Evolutionary conservation across 2,329 filamentous ascomycete species (phyloP), one percentile per base, ranked within the genome.

Genomic region (Plectosphaerella cucumerina): DNA sequence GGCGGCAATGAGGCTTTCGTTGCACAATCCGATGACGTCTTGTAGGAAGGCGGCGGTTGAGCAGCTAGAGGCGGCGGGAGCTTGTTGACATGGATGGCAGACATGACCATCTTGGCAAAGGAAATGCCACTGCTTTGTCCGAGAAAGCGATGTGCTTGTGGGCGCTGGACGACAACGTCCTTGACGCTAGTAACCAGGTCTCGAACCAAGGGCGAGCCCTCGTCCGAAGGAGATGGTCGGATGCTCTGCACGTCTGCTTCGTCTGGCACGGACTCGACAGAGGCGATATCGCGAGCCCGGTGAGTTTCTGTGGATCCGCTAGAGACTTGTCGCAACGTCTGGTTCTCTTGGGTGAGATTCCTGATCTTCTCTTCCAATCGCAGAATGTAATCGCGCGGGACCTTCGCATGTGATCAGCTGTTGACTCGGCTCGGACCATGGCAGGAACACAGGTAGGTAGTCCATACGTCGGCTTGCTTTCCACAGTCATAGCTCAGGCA

Each of bases 81-180:
- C 35, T 43, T 35, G 42, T 52, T 51, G 43, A 48, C 47, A 47
- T 53, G 59, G 33, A 66, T 62, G 14, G 64, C 59, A 44, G 61
- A 58, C 58, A 67, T 63, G 14, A 66, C 65, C 54, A 67, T 44
- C 54, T 59, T 65, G 3, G 65, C 65, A 31, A 67, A 58, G 2
- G 60, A 63, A 44, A 67, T 61, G 26, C 64, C 65, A 47, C 64
- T 64, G 51, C 62, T 64, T 31, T 58, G 55, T 41, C 65, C 65
- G 50, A 67, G 47, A 50, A 66, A 67, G 21, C 60, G 61, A 21
- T 64, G 60, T 44, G 65, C 55, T 44, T 53, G 51, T 41, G 47
- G 50, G 21, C 52, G 54, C 37, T 56, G 57, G 15, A 59, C 39
- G 42, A 56, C 53, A n/a, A 60, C 58, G 23, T 53, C 47, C 22